Evolutionary conservation across 2,329 filamentous ascomycete genomes (phyloP).

Genomic region (Fusarium pseudoanthophilum): DNA sequence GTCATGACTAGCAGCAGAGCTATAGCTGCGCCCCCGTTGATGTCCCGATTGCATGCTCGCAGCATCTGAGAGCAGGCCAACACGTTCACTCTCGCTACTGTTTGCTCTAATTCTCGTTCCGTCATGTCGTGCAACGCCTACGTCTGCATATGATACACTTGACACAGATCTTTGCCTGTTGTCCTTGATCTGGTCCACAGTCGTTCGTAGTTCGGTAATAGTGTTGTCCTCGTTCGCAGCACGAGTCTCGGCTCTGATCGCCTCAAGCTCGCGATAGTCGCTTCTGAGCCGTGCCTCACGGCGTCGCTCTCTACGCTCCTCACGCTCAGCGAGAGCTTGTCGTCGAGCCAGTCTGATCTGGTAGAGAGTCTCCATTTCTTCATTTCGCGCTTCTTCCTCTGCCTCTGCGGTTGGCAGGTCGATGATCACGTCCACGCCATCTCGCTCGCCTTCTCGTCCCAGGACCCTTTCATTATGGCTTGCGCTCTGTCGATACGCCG

Average conservation of each 20-base stretch:
- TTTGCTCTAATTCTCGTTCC: conserved; percentile 79
- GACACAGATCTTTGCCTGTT: conserved; percentile 75
- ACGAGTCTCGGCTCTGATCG: conserved; percentile 69
- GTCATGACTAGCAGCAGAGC: conserved; percentile 66
- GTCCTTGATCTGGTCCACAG: conserved; percentile 66
- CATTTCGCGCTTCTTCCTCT: conserved; percentile 80
- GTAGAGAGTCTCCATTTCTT: conserved; percentile 93
- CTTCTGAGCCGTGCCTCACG: conserved; percentile 77
- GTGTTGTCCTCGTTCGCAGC: conserved; percentile 59
- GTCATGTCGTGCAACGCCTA: conserved; percentile 81
- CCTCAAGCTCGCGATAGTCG: conserved; percentile 75
- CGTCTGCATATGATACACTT: conserved; percentile 78
- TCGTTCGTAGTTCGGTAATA: conserved; percentile 66
- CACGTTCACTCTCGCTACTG: conserved; percentile 77
- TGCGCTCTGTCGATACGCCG: conserved; percentile 80
- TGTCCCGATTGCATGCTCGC: conserved; percentile 67
- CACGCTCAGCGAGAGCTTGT: conserved; percentile 78
- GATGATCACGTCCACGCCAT: conserved; percentile 88
- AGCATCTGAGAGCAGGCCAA: conserved; percentile 77
- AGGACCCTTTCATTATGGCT: conserved; percentile 83
- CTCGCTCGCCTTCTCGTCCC: conserved; percentile 89
- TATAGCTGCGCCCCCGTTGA: conserved; percentile 52
- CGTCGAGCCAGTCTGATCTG: conserved; percentile 85
- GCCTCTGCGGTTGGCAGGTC: conserved; percentile 85
- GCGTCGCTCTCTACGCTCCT: conserved; percentile 76